Evolutionary conservation across 768 basidiomycete genomes (phyloP).

Genomic region (Kwoniella pini): DNA sequence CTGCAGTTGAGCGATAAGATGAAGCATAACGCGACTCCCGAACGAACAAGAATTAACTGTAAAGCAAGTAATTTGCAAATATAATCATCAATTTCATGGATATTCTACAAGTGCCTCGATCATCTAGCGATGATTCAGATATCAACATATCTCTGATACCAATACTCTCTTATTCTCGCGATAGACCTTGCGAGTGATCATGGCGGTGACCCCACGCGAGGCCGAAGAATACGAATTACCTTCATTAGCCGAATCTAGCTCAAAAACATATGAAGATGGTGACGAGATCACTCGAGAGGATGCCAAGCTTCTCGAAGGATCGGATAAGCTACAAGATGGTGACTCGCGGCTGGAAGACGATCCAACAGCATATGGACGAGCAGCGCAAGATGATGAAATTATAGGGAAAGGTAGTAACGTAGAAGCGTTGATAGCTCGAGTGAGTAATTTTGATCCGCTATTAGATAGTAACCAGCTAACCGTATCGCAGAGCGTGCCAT

Average conservation of each 20-base stretch:
- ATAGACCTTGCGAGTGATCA: not conserved
- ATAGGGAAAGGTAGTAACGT: conserved; percentile 43
- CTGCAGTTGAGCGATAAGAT: not conserved
- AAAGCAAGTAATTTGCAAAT: no score
- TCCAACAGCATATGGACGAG: not conserved
- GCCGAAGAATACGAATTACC: conserved; percentile 51
- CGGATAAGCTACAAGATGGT: not conserved
- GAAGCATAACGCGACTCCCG: not conserved
- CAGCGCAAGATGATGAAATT: conserved; percentile 28
- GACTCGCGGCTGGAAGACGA: conserved; percentile 12
- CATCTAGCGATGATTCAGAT: no score
- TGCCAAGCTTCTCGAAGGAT: conserved; percentile 10
- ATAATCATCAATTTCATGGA: no score
- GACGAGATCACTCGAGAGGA: conserved; percentile 14
- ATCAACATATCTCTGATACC: no score
- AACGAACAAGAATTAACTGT: no score
- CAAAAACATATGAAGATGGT: conserved; percentile 2
- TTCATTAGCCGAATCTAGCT: conserved; percentile 4
- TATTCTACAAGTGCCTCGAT: no score
- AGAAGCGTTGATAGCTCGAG: conserved; percentile 46
- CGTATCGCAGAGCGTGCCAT: conserved; percentile 44
- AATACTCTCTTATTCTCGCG: not conserved
- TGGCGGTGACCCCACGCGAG: conserved; percentile 25
- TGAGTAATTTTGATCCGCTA: conserved; percentile 20
- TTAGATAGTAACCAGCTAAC: conserved; percentile 1